phyloP scores from a whole-genome alignment of 2,329 filamentous ascomycete genomes.

The Aureobasidium mangrovei region DNA sequence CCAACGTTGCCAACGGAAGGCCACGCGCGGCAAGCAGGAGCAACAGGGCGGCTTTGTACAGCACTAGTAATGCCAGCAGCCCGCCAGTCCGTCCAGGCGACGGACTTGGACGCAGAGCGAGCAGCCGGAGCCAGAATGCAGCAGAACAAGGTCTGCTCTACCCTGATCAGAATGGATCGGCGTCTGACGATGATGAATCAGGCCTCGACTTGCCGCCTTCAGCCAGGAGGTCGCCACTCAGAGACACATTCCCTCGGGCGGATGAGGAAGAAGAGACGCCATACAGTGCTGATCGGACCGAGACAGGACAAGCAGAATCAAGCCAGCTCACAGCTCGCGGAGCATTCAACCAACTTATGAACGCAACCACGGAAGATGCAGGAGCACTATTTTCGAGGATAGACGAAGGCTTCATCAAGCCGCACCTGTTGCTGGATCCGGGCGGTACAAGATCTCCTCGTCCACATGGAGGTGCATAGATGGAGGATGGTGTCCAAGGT shows the following conservation, averaged over 20 bases:
- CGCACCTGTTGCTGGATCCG: conserved; percentile 72
- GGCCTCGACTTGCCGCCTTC: conserved; percentile 55
- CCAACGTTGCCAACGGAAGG: conserved; percentile 35
- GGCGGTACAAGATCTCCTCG: conserved; percentile 18
- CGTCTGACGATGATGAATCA: conserved; percentile 42
- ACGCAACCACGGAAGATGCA: conserved; percentile 71
- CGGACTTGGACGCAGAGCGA: conserved; percentile 44
- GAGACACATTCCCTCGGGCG: conserved; percentile 23
- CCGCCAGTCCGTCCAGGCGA: conserved; percentile 36
- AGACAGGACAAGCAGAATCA: conserved; percentile 17
- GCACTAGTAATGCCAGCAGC: conserved; percentile 47
- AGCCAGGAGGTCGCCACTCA: conserved; percentile 37
- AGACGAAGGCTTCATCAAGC: conserved; percentile 95
- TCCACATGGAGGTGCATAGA: conserved; percentile 9
- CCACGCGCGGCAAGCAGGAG: conserved; percentile 20
- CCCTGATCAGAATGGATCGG: conserved; percentile 31
- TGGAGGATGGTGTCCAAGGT: background rate
- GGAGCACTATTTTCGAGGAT: conserved; percentile 83
- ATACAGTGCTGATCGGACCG: background rate
- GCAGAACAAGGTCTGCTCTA: conserved; percentile 48
- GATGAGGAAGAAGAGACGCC: conserved; percentile 15
- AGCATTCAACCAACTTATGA: conserved; percentile 72
- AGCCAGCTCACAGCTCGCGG: conserved; percentile 57
- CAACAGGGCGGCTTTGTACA: conserved; percentile 50
- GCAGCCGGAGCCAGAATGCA: conserved; percentile 36